Evolutionary conservation across 768 basidiomycete genomes (phyloP).

Genomic region (Suillus plorans): DNA sequence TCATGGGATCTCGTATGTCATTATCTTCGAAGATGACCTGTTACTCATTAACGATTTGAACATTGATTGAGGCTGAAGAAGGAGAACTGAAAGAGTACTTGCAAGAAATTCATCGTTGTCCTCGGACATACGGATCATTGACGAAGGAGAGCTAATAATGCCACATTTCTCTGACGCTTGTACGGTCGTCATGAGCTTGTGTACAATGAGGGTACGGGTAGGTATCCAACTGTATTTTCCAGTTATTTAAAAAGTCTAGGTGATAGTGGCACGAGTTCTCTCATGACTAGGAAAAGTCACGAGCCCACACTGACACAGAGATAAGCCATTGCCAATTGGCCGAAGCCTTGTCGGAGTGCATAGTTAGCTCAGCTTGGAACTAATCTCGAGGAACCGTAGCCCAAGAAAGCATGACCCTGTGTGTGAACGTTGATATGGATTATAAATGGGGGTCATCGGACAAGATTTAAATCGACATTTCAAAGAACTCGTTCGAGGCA

Average conservation of each 20-base stretch:
- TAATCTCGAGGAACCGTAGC: background rate
- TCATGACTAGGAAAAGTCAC: constrained; percentile 1
- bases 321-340: background rate
- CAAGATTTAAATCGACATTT: background rate
- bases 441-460: background rate
- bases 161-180: background rate
- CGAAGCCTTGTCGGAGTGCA: background rate
- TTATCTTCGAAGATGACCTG: constrained; percentile 36
- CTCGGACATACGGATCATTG: background rate
- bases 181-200: background rate
- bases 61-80: background rate
- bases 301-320: background rate
- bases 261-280: background rate
- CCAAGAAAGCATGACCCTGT: background rate
- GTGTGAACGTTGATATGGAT: background rate
- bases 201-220: background rate
- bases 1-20: constrained; percentile 37
- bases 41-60: background rate
- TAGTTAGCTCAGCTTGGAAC: background rate
- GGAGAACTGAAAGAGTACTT: background rate
- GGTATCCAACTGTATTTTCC: too few relatives aligned
- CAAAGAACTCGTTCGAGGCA: too few relatives aligned
- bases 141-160: background rate
- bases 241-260: background rate
- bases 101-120: background rate